phyloP scores from a whole-genome alignment of 2,329 filamentous ascomycete genomes.

The Pleoardoris graminearum region DNA sequence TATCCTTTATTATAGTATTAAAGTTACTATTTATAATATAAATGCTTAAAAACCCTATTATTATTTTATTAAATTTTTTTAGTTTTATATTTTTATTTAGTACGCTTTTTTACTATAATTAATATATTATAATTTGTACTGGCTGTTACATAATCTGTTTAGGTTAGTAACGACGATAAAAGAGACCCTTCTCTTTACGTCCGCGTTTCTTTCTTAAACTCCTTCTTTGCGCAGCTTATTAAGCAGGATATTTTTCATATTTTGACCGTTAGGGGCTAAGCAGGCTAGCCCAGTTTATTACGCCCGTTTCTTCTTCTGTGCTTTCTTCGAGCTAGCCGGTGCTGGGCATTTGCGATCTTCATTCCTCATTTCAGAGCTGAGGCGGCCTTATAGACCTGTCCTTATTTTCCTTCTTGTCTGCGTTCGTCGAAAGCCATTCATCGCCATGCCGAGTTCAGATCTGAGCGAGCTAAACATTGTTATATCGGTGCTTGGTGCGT shows the following conservation, averaged over 20 bases:
- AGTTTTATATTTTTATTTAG: no score
- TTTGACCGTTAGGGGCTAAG: not conserved
- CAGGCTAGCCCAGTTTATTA: not conserved
- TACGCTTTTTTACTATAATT: no score
- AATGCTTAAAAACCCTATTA: no score
- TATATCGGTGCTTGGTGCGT: constrained; percentile 48
- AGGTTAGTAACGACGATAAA: no score
- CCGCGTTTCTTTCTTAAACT: not conserved
- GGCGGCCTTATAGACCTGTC: not conserved
- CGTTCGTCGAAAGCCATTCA: not conserved
- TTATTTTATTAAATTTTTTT: no score
- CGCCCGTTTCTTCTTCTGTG: not conserved
- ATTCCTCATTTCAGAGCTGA: not conserved
- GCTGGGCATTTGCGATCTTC: not conserved
- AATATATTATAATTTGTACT: no score
- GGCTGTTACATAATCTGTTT: no score
- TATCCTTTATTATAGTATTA: no score
- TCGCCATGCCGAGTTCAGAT: constrained; percentile 50
- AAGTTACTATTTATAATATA: no score
- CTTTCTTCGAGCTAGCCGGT: not conserved
- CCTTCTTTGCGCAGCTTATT: not conserved
- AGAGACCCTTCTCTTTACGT: not conserved
- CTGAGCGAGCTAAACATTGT: constrained; percentile 57
- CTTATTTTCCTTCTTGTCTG: not conserved
- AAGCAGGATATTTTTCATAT: not conserved